phyloP scores from a whole-genome alignment of 208 protist genomes.

The Acanthamoeba healyi region DNA sequence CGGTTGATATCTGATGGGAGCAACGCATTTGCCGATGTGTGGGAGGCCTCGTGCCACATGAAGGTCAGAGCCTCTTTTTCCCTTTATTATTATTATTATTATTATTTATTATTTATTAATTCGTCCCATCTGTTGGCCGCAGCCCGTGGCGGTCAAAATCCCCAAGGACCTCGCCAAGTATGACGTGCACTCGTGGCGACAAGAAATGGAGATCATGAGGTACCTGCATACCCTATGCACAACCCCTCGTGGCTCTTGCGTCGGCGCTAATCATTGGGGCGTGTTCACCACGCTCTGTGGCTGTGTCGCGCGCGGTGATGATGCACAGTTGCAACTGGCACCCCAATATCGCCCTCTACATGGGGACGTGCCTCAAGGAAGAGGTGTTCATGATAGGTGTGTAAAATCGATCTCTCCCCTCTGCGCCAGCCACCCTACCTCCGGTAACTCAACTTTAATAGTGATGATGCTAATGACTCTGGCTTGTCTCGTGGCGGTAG shows the following conservation, averaged over 20 bases:
- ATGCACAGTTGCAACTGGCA: slow-evolving; percentile 64
- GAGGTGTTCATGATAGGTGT: slow-evolving; percentile 59
- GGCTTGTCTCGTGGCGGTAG: neutral
- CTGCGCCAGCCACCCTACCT: neutral
- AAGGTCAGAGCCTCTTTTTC: slow-evolving; percentile 1
- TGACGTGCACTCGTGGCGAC: slow-evolving; percentile 29
- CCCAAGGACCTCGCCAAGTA: slow-evolving; percentile 44
- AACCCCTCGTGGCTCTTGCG: neutral
- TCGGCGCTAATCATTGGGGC: neutral
- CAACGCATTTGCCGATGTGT: slow-evolving; percentile 71
- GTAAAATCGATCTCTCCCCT: neutral
- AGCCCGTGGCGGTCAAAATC: slow-evolving; percentile 70
- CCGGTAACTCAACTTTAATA: too few species aligned
- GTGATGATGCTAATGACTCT: neutral
- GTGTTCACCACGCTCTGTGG: too few species aligned
- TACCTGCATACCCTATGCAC: neutral
- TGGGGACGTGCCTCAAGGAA: slow-evolving; percentile 64
- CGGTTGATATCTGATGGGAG: slow-evolving; percentile 56
- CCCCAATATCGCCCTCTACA: slow-evolving; percentile 69
- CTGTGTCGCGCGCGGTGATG: too few species aligned
- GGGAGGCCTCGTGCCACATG: slow-evolving; percentile 69
- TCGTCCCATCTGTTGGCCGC: neutral
- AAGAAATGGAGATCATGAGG: slow-evolving; percentile 77
- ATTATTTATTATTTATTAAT: too few species aligned
- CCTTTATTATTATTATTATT: too few species aligned